Evolutionary conservation across 192 early-diverging fungal species (phyloP), one percentile per base, ranked within the genome.

Genomic region (Rhizoclosmatium globosum): DNA sequence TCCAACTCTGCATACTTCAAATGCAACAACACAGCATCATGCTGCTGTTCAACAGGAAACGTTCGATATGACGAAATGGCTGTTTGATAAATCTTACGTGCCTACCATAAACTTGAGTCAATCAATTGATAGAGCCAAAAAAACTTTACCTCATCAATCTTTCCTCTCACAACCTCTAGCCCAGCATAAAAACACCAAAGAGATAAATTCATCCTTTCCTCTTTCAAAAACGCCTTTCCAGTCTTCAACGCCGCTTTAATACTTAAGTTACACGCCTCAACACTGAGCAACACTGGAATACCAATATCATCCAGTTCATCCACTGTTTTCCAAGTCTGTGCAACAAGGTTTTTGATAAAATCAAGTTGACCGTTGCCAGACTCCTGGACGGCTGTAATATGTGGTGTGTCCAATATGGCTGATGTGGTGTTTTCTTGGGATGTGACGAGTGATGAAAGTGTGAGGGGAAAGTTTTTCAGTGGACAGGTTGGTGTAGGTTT

Each of bases 151-250:
- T 85, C 83, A 50, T 69, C 79, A 3, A 53, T 4, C 19, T 82
- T 84, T 39, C 82, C 83, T 44, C 71, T 13, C 59, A n/a, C 46
- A 15, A 64, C 46, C 53, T 84, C 84, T 41, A 82, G 46, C 56
- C 73, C 64, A 3, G 84, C 84, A 78, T 85, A 87, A 9, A 72
- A 57, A 31, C 72, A 69, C 86, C 86, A 87, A 13, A 87, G 62
- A 3, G 46, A 17, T 44, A 87, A 64, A 76, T 87, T 85, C 81
- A 77, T 79, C 17, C 81, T 64, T 48, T 85, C 77, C 1, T 39
- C 77, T 61, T 85, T 85, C 76, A 87, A 59, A n/a, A 84, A 45
- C 2, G 2, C 11, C 44, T 87, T 87, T 47, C 78, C 84, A 3
- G 62, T 17, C 68, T 85, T 84, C 39, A 82, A 47, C 3, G 83